Conservation (phyloP, 495 filamentous ascomycete species). For the Hypoxylon fuscum region DNA sequence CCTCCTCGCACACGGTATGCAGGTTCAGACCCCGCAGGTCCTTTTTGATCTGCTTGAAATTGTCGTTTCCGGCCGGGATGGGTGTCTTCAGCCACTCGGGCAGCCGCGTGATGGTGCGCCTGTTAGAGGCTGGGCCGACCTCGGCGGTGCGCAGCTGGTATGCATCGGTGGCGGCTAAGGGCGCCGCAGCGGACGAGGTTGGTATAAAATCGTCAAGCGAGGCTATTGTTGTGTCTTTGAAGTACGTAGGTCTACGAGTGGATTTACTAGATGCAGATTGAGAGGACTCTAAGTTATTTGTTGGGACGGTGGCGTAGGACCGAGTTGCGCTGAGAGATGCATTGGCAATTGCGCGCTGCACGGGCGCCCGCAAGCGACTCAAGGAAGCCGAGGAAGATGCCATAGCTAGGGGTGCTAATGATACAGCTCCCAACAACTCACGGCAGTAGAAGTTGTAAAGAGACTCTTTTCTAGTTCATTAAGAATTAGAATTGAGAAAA, state of each 20-base stretch:
- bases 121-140: slow-evolving; percentile 82
- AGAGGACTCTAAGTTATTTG: slow-evolving; percentile 20
- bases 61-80: slow-evolving; percentile 75
- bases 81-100: slow-evolving; percentile 97
- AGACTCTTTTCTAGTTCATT: slow-evolving; percentile 2
- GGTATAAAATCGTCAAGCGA: slow-evolving; percentile 85
- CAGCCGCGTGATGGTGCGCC: slow-evolving; percentile 87
- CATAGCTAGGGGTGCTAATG: slow-evolving; percentile 22
- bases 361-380: slow-evolving; percentile 32
- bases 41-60: slow-evolving; percentile 92
- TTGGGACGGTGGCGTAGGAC: slow-evolving; percentile 45
- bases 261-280: slow-evolving; percentile 23
- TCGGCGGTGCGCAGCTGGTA: slow-evolving; percentile 78
- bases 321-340: slow-evolving; percentile 26
- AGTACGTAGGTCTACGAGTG: slow-evolving; percentile 68
- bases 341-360: slow-evolving; percentile 35
- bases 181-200: slow-evolving; percentile 45
- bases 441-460: not conserved
- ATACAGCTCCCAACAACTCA: not conserved
- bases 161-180: slow-evolving; percentile 63
- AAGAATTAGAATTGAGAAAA: too few relatives aligned
- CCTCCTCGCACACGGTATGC: slow-evolving; percentile 98
- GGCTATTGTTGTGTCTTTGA: slow-evolving; percentile 85
- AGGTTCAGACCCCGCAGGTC: slow-evolving; percentile 89
- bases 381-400: slow-evolving; percentile 34